Conservation (phyloP, 2,329 filamentous ascomycete genomes). For the Hypoxylon sp. region DNA sequence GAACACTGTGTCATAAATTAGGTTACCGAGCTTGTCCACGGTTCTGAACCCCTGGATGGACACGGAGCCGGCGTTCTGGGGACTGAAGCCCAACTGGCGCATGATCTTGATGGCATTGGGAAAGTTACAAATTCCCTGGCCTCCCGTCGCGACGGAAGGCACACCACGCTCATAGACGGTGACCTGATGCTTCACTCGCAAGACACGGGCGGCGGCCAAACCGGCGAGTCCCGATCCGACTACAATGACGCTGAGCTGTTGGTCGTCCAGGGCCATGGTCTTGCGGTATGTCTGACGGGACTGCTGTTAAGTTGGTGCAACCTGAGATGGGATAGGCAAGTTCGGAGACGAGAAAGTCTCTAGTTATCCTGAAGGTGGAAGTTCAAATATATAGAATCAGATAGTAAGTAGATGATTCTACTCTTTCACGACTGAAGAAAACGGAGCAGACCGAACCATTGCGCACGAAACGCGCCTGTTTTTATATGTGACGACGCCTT, state of each 20-base stretch:
- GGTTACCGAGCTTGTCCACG: slow-evolving; percentile 41
- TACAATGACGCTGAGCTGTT: slow-evolving; percentile 44
- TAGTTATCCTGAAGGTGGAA: not conserved
- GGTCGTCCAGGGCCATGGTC: slow-evolving; percentile 28
- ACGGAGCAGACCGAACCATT: not conserved
- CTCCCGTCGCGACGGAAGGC: slow-evolving; percentile 41
- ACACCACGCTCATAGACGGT: slow-evolving; percentile 48
- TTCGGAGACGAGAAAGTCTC: not conserved
- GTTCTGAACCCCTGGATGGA: slow-evolving; percentile 37
- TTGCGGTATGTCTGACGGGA: slow-evolving; percentile 6
- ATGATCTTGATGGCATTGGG: slow-evolving; percentile 48
- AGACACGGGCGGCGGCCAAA: slow-evolving; percentile 45
- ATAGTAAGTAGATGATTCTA: slow-evolving; percentile 4
- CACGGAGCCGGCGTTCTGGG: slow-evolving; percentile 43
- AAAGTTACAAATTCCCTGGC: slow-evolving; percentile 46
- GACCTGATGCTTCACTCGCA: slow-evolving; percentile 46
- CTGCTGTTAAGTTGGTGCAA: not conserved
- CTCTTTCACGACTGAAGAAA: not conserved
- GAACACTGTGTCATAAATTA: slow-evolving; percentile 38
- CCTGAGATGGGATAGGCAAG: not conserved
- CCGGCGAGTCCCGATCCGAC: slow-evolving; percentile 48
- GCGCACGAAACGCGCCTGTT: not conserved
- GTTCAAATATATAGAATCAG: not conserved
- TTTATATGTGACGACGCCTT: slow-evolving; percentile 8
- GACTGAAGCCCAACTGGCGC: slow-evolving; percentile 42